A percentile compares a stretch with the other conserved stretches of the same genome.
These are phyloP conservation scores for Aspergillus jensenii DNA, from an alignment of 2,329 filamentous ascomycete genomes.

Conservation along the genomic window DNA sequence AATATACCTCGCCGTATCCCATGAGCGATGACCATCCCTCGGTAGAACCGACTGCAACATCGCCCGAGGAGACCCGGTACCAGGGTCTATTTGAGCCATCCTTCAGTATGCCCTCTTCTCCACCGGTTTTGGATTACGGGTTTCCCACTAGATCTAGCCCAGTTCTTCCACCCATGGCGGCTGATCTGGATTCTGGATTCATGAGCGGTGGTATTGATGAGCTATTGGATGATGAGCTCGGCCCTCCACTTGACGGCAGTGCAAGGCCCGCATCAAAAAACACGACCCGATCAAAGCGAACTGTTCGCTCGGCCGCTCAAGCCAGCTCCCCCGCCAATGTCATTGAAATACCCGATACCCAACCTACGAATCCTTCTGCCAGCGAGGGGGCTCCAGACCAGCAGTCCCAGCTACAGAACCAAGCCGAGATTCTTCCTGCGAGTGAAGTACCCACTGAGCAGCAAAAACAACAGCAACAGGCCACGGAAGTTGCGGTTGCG, in stretches of 20 bases:
- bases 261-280: constrained; percentile 21
- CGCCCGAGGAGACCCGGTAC: constrained; percentile 52
- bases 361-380: constrained; percentile 20
- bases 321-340: constrained; percentile 28
- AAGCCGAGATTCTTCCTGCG: constrained; percentile 8
- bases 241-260: constrained; percentile 27
- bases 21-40: constrained; percentile 34
- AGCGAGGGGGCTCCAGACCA: not conserved
- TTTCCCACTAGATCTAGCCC: constrained; percentile 77
- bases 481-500: constrained; percentile 19
- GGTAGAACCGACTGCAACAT: constrained; percentile 49
- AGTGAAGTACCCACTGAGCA: not conserved
- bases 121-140: constrained; percentile 69
- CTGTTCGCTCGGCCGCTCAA: constrained; percentile 24
- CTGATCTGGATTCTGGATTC: constrained; percentile 71
- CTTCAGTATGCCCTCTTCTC: constrained; percentile 83
- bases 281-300: constrained; percentile 19
- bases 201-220: constrained; percentile 77
- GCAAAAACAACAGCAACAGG: not conserved
- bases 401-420: not conserved
- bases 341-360: constrained; percentile 19
- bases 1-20: constrained; percentile 44
- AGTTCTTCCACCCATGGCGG: constrained; percentile 61
- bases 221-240: constrained; percentile 61
- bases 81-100: constrained; percentile 64